phyloP scores from a whole-genome alignment of 371 early-diverging fungal species.

The Apophysomyces elegans region DNA sequence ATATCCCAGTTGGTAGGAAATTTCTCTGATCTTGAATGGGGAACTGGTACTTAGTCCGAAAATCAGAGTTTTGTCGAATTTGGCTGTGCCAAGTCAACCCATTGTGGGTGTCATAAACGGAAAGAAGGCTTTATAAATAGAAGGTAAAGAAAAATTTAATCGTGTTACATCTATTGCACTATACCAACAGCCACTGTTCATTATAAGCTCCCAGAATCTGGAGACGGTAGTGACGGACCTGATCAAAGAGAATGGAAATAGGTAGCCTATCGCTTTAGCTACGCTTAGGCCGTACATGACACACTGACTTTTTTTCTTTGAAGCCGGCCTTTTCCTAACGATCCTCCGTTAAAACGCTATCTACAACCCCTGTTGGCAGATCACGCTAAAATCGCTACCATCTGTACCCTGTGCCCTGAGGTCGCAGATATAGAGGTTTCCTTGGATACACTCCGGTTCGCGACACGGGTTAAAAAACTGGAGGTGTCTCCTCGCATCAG shows the following conservation, averaged over 20 bases:
- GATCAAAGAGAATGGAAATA: slow-evolving; percentile 35
- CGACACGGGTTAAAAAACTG: slow-evolving; percentile 77
- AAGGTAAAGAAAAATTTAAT: too few relatives aligned
- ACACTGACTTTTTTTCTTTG: background rate
- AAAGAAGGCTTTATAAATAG: slow-evolving; percentile 28
- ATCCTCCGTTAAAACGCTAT: slow-evolving; percentile 90
- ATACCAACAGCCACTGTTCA: too few relatives aligned
- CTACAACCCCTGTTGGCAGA: slow-evolving; percentile 84
- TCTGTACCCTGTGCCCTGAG: slow-evolving; percentile 80
- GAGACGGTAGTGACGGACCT: slow-evolving; percentile 85
- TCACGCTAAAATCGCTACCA: slow-evolving; percentile 77
- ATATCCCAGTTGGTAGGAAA: slow-evolving; percentile 64
- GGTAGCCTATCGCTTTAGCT: slow-evolving; percentile 43
- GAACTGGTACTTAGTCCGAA: background rate
- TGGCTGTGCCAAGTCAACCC: background rate
- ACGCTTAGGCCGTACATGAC: slow-evolving; percentile 12
- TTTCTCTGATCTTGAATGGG: background rate
- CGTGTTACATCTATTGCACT: too few relatives aligned
- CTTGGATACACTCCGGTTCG: slow-evolving; percentile 87
- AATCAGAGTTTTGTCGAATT: slow-evolving; percentile 28
- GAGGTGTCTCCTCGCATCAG: slow-evolving; percentile 19
- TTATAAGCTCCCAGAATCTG: slow-evolving; percentile 66
- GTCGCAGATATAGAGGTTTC: slow-evolving; percentile 71
- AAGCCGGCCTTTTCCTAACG: slow-evolving; percentile 26
- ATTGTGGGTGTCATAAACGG: slow-evolving; percentile 69